Conservation (phyloP, 192 early-diverging fungal species). For the Backusella luteola region DNA sequence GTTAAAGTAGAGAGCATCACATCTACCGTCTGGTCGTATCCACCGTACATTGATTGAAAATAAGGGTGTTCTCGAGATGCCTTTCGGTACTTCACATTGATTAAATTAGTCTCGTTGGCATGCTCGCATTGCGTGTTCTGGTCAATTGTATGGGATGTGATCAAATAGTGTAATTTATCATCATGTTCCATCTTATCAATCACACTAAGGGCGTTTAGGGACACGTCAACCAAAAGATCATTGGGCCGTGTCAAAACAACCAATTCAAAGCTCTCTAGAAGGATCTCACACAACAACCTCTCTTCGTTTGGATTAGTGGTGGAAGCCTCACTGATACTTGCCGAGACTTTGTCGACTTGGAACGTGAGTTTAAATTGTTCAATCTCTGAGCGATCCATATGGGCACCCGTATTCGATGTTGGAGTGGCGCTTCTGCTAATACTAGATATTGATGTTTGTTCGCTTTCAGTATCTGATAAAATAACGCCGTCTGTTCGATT, state of each 20-base stretch:
- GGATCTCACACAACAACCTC: constrained; percentile 57
- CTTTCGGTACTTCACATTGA: constrained; percentile 61
- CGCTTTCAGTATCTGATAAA: constrained; percentile 9
- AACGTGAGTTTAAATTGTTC: constrained; percentile 51
- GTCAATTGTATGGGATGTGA: constrained; percentile 46
- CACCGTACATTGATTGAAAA: constrained; percentile 55
- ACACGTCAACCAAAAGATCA: constrained; percentile 71
- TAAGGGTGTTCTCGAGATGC: constrained; percentile 59
- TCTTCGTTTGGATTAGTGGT: constrained; percentile 43
- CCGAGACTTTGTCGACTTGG: constrained; percentile 63
- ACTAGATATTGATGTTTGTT: background rate
- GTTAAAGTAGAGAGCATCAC: constrained; percentile 63
- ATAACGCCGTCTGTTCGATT: background rate
- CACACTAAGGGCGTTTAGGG: constrained; percentile 71
- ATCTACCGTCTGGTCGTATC: constrained; percentile 68
- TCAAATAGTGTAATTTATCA: constrained; percentile 55
- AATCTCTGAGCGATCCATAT: background rate
- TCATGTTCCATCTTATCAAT: constrained; percentile 61
- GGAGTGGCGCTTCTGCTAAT: background rate
- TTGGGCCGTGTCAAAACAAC: constrained; percentile 65
- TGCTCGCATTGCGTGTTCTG: constrained; percentile 32
- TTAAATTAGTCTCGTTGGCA: constrained; percentile 28
- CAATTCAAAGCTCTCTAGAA: constrained; percentile 69
- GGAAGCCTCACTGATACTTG: constrained; percentile 57
- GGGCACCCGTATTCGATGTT: background rate